Evolutionary conservation across 805 yeast species (phyloP).

Genomic region (Pichia eremophila): DNA sequence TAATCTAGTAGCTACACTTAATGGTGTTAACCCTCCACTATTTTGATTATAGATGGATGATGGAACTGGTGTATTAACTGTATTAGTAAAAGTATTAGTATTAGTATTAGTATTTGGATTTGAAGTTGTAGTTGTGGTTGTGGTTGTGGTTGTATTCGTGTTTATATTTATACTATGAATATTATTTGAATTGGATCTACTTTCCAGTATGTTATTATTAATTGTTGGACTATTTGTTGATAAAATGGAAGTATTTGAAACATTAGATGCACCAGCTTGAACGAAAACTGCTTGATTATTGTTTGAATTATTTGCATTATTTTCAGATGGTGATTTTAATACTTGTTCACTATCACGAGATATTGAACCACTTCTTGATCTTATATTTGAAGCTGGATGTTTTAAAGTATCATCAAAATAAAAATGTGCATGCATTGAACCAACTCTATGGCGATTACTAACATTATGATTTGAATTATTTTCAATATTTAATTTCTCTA

Average conservation of each 20-base stretch:
- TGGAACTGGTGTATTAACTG: neutral
- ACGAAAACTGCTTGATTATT: neutral
- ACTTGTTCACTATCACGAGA: neutral
- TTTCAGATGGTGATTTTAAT: slow-evolving; percentile 2
- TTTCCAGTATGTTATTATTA: neutral
- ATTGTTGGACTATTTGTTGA: neutral
- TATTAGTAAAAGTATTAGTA: too few species aligned
- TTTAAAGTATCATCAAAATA: slow-evolving; percentile 59
- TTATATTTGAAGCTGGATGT: slow-evolving; percentile 31
- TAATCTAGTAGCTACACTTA: slow-evolving; percentile 28
- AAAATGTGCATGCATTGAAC: slow-evolving; percentile 75
- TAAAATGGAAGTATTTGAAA: neutral
- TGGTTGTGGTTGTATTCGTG: neutral
- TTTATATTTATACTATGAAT: neutral
- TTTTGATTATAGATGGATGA: neutral
- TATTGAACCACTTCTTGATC: slow-evolving; percentile 25
- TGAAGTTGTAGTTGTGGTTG: neutral
- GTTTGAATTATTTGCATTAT: neutral
- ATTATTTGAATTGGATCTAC: slow-evolving; percentile 4
- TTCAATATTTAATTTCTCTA: slow-evolving; percentile 8
- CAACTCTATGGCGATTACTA: slow-evolving; percentile 37
- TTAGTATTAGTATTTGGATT: too few species aligned
- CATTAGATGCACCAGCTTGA: slow-evolving; percentile 1
- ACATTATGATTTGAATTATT: neutral
- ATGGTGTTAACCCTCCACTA: slow-evolving; percentile 9